A percentile compares a stretch with the other conserved stretches of the same genome.
phyloP scores from a whole-genome alignment of 2,329 filamentous ascomycete species.

The Chrysosphaeria jannelii region DNA sequence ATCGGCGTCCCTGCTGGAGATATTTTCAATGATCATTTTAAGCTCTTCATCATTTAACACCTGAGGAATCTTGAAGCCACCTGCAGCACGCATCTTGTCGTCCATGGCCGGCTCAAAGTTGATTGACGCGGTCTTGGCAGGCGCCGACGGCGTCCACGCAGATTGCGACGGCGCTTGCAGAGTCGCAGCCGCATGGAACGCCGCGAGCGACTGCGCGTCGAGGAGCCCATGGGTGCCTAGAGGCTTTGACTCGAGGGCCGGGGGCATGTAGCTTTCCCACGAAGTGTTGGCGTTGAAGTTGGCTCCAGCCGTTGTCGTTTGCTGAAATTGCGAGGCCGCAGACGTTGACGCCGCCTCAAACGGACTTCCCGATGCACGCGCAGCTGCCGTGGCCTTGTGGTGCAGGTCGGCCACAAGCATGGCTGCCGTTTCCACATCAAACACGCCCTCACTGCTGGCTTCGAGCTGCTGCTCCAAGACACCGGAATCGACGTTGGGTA shows the following conservation, averaged over 20 bases:
- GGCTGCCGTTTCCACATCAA: constrained; percentile 88
- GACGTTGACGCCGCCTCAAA: constrained; percentile 23
- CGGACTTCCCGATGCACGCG: constrained; percentile 23
- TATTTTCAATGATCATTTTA: constrained; percentile 58
- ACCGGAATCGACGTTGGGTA: constrained; percentile 53
- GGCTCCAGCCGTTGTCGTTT: constrained; percentile 47
- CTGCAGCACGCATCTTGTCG: constrained; percentile 40
- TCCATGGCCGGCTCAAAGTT: constrained; percentile 28
- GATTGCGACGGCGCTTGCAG: constrained; percentile 34
- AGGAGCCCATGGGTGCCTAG: no score
- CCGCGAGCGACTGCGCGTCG: constrained; percentile 44
- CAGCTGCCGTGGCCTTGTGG: constrained; percentile 62
- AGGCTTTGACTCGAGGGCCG: constrained; percentile 40
- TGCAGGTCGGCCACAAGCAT: constrained; percentile 98
- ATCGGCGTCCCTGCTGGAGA: constrained; percentile 52
- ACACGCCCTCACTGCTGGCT: constrained; percentile 63
- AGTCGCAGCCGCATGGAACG: no score
- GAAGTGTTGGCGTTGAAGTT: constrained; percentile 57
- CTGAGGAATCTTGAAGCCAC: constrained; percentile 42
- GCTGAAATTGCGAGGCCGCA: constrained; percentile 31
- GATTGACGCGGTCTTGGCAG: constrained; percentile 17
- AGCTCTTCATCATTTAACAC: constrained; percentile 63
- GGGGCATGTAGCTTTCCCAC: constrained; percentile 75
- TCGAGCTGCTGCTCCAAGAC: constrained; percentile 86
- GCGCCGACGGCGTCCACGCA: constrained; percentile 22